Conservation (phyloP, 352 stramenopile species). For the Thalassiosira pacifica region DNA sequence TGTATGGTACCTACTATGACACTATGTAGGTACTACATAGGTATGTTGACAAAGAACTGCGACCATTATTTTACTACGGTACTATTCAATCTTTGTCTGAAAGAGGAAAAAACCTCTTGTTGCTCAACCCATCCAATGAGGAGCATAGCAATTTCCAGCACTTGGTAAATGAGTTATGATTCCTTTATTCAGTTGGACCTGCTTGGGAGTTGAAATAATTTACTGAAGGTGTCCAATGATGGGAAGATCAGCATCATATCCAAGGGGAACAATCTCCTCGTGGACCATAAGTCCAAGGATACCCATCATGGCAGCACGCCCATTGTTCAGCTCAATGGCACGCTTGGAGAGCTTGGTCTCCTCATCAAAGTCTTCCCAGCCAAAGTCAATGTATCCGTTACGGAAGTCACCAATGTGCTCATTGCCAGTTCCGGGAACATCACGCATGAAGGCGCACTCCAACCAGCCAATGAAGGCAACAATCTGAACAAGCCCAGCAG, state of each 20-base stretch:
- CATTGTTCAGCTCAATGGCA: constrained; percentile 11
- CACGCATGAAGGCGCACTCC: no score
- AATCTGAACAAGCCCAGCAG: no score
- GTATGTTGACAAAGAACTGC: no score
- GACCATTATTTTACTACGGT: neutral
- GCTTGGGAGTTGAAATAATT: neutral
- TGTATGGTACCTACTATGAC: no score
- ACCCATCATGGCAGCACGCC: constrained; percentile 11
- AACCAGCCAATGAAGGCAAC: no score
- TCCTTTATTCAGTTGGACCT: neutral
- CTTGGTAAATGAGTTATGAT: constrained; percentile 3
- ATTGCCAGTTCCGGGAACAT: no score
- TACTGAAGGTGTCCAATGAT: constrained; percentile 9
- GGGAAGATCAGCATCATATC: constrained; percentile 1
- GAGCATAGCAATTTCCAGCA: constrained; percentile 3
- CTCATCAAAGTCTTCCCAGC: no score
- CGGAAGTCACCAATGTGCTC: no score
- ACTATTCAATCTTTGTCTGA: neutral
- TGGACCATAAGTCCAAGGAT: constrained; percentile 18
- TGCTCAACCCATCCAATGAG: neutral
- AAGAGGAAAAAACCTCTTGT: neutral
- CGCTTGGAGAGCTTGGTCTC: neutral
- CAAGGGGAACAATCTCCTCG: constrained; percentile 3
- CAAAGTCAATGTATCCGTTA: no score
- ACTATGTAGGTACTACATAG: no score